Percentiles rank a stretch among this genome's conserved stretches.
These are phyloP conservation scores for Pichia exigua DNA, from an alignment of 805 yeast genomes.

Conservation along the genomic window DNA sequence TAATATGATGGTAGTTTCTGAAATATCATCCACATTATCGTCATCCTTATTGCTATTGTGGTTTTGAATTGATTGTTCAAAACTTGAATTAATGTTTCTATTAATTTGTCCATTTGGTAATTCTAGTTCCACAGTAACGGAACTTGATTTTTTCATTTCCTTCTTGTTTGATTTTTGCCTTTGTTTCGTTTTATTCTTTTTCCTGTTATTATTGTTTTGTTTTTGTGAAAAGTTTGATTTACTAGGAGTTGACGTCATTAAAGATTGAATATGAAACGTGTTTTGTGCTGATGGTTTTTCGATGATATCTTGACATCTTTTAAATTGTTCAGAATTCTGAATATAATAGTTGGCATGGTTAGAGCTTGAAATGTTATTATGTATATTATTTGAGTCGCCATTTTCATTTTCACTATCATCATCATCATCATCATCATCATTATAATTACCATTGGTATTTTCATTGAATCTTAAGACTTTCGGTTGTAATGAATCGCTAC, in stretches of 20 bases:
- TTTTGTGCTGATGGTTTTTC: neutral
- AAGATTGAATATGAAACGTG: neutral
- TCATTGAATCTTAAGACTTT: neutral
- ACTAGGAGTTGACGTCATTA: neutral
- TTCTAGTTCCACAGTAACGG: neutral
- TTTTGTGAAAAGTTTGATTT: neutral
- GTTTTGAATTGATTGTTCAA: neutral
- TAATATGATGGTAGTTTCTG: slow-evolving; percentile 23
- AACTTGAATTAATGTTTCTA: neutral
- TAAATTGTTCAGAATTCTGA: neutral
- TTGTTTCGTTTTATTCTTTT: neutral
- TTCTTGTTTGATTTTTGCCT: neutral
- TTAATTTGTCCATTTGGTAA: neutral
- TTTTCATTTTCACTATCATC: neutral
- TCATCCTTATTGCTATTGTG: neutral
- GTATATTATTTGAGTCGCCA: too few relatives aligned
- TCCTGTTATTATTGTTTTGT: neutral
- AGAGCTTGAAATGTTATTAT: neutral
- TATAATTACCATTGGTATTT: neutral
- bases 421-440: too few relatives aligned
- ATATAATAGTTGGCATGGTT: slow-evolving; percentile 5
- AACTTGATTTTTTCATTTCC: neutral
- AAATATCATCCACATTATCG: neutral
- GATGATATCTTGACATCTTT: neutral
- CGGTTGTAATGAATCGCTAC: neutral